Conservation (phyloP, 2,329 filamentous ascomycete species). For the Acrocalymma vagum region DNA sequence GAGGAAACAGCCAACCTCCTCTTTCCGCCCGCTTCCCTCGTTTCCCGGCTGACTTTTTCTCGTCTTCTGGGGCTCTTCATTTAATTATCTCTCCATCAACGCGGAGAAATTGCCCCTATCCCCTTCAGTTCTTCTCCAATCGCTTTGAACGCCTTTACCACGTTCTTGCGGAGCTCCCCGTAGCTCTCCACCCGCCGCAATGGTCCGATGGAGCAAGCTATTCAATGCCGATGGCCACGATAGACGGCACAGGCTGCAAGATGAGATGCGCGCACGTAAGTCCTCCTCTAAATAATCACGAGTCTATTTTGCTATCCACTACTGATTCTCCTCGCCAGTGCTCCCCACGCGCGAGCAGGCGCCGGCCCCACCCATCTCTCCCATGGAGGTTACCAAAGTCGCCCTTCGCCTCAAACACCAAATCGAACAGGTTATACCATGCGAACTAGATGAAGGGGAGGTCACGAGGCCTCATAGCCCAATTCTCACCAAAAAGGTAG, state of each 20-base stretch:
- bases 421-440: slow-evolving; percentile 87
- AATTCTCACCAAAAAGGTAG: slow-evolving; percentile 81
- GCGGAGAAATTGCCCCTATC: no score
- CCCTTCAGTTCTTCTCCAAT: slow-evolving; percentile 1
- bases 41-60: no score
- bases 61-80: neutral
- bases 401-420: slow-evolving; percentile 90
- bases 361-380: slow-evolving; percentile 73
- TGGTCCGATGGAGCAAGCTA: slow-evolving; percentile 51
- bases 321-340: slow-evolving; percentile 58
- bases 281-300: slow-evolving; percentile 8
- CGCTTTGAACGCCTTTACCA: no score
- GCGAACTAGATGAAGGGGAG: slow-evolving; percentile 80
- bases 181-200: no score
- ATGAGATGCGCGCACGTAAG: slow-evolving; percentile 53
- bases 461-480: slow-evolving; percentile 84
- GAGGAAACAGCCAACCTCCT: slow-evolving; percentile 1
- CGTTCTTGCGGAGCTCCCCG: slow-evolving; percentile 21
- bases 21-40: no score
- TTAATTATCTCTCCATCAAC: no score
- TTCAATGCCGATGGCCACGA: slow-evolving; percentile 48
- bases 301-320: slow-evolving; percentile 2
- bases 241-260: slow-evolving; percentile 47
- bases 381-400: slow-evolving; percentile 85
- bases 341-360: slow-evolving; percentile 68